Evolutionary conservation across 192 early-diverging fungal species (phyloP).

Genomic region (Backusella sp.): DNA sequence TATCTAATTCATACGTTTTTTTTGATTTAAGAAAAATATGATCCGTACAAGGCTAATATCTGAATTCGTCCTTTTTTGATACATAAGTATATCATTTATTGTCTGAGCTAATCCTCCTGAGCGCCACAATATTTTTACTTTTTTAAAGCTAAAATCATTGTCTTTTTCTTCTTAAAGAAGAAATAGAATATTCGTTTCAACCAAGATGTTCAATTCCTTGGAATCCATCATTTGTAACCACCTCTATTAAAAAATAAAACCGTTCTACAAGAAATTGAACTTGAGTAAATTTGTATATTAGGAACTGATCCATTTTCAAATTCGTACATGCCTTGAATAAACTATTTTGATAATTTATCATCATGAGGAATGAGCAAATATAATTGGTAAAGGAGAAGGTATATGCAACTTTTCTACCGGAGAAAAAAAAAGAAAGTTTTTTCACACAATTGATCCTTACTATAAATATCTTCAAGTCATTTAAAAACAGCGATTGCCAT

Average conservation of each 20-base stretch:
- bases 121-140: background rate
- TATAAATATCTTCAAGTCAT: no score
- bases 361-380: background rate
- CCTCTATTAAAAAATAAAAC: background rate
- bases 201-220: background rate
- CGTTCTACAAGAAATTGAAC: background rate
- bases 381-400: background rate
- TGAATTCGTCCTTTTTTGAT: no score
- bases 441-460: no score
- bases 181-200: no score
- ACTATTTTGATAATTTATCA: background rate
- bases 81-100: background rate
- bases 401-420: no score
- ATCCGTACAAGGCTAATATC: no score
- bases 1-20: background rate
- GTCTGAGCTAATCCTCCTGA: background rate
- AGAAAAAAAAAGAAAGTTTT: no score
- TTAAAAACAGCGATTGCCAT: no score
- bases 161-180: no score
- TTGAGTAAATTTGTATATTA: background rate
- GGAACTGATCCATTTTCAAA: background rate
- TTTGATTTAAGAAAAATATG: background rate
- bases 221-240: background rate
- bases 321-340: background rate
- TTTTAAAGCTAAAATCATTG: background rate